Percentiles rank a stretch among this genome's conserved stretches.
phyloP scores from a whole-genome alignment of 768 basidiomycete species.

The Tephrocybe sp. region DNA sequence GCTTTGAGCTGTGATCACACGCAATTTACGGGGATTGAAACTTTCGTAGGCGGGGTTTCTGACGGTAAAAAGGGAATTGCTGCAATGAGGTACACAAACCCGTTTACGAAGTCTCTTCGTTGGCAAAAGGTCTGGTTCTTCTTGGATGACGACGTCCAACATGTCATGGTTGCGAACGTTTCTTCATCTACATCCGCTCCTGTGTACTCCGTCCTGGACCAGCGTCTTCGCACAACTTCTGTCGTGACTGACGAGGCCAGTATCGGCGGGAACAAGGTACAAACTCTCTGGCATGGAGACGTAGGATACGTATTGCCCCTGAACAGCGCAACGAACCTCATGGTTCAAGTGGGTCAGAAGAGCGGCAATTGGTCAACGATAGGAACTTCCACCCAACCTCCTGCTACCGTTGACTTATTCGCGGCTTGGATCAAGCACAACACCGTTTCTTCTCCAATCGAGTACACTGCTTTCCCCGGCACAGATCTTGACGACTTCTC shows the following conservation, averaged over 20 bases:
- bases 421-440: slow-evolving; percentile 57
- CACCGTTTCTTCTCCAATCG: slow-evolving; percentile 32
- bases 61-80: slow-evolving; percentile 55
- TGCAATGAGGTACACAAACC: slow-evolving; percentile 69
- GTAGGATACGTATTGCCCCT: slow-evolving; percentile 60
- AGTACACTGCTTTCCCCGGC: slow-evolving; percentile 61
- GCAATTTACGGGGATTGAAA: slow-evolving; percentile 43
- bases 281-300: slow-evolving; percentile 61
- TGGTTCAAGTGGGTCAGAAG: slow-evolving; percentile 43
- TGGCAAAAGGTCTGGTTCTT: slow-evolving; percentile 81
- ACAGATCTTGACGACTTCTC: slow-evolving; percentile 37
- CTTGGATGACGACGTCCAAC: slow-evolving; percentile 60
- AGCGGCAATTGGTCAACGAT: slow-evolving; percentile 62
- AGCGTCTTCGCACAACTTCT: slow-evolving; percentile 44
- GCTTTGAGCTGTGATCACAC: slow-evolving; percentile 47
- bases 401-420: slow-evolving; percentile 61
- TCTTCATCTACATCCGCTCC: slow-evolving; percentile 43
- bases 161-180: slow-evolving; percentile 59
- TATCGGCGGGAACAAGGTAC: slow-evolving; percentile 15
- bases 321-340: slow-evolving; percentile 30
- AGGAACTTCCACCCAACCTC: slow-evolving; percentile 62
- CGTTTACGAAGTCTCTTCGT: slow-evolving; percentile 47
- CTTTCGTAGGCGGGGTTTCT: slow-evolving; percentile 68
- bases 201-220: slow-evolving; percentile 68
- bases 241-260: slow-evolving; percentile 41